Evolutionary conservation across 2,329 filamentous ascomycete species (phyloP), one percentile per base, ranked within the genome.

Genomic region (Penicillium brasilianum): DNA sequence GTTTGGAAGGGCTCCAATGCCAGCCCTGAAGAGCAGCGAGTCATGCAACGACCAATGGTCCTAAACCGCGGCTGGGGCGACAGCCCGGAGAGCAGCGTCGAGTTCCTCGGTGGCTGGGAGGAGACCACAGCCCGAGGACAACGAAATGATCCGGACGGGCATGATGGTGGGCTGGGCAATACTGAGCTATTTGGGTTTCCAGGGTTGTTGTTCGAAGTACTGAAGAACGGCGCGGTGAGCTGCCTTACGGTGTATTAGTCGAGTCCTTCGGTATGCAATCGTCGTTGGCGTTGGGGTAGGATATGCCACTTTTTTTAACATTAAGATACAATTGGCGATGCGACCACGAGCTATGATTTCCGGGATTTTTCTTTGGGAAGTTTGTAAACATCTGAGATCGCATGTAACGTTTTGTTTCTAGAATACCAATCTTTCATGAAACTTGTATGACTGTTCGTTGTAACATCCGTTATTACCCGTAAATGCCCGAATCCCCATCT

Each of bases 121-220:
- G 92, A 95, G 69, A 89, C 86, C 66, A 81, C 70, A 69, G 81
- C 70, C 71, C 78, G 67, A 73, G 79, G 72, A 71, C 74, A 65
- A 70, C 72, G 78, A 81, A 70, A 76, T 77, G 72, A 69, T 78
- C 66, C 77, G 76, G 69, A 70, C 58, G 69, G 65, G 32, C 79
- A 79, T 14, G 80, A 83, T 68, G 74, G 86, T 78, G 79, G 85
- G 77, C 76, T 89, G 62, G 87, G 87, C 20, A 90, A 89, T 58
- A 97, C 93, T 16, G 94, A 93, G 63, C 78, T 99, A 30, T 98
- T 92, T 79, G 93, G 94, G 1, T 97, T 97, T 72, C 94, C 95
- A 0, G 94, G 95, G 0, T 80, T 98, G 76, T 87, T 97, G 50
- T 98, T 99, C 80, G 95, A 99, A 79, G 94, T 99, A 30, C 79